Base-by-base conservation (phyloP, 139 green algal genomes). In the Desmodesmus armatus region DNA sequence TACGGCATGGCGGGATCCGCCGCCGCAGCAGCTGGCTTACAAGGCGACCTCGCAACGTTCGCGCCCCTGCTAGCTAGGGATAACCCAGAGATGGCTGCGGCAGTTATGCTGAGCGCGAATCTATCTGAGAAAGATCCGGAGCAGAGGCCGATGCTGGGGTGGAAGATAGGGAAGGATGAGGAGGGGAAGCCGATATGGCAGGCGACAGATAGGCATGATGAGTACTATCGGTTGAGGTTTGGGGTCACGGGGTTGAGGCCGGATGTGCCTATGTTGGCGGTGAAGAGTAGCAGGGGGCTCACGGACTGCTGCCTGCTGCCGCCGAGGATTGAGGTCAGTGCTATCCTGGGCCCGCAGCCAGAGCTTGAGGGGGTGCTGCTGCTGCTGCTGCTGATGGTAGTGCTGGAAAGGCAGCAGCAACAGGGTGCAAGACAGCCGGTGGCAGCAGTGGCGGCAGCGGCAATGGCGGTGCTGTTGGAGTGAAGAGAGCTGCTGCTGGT, bases 181-280 rank as follows among this genome's bases (percentile, higher is more conserved):
- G 76, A 82, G 19, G 76, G 76, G 7, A 13, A 17, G 9, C 76
- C 76, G 5, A 58, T 82, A 13, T 82, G 76, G 76, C 27, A 60
- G 3, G 55, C 44, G 15, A 25, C 29, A 21, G 55, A 72, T 27
- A 35, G 55, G 6, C 78, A 84, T 84, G 78, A 84, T n/a, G 78
- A 84, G 41, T 84, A 84, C 63, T 84, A 55, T 27, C 25, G 35
- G 35, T 1, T 69, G 3, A 63, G 63, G 23, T 77, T 13, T 39
- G 78, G 78, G 17, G 25, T 84, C 13, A 78, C 62, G 1, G 78
- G 78, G 2, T 25, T 84, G 17, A 55, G 43, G 7, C 21, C 49
- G 31, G 63, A 84, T 5, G 62, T 84, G 29, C 78, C 78, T 11
- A 71, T 84, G 78, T 6, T 84, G 15, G 78, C 63, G 25, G 78